phyloP scores from a whole-genome alignment of 2,329 filamentous ascomycete species.

The Blastomyces gilchristii region DNA sequence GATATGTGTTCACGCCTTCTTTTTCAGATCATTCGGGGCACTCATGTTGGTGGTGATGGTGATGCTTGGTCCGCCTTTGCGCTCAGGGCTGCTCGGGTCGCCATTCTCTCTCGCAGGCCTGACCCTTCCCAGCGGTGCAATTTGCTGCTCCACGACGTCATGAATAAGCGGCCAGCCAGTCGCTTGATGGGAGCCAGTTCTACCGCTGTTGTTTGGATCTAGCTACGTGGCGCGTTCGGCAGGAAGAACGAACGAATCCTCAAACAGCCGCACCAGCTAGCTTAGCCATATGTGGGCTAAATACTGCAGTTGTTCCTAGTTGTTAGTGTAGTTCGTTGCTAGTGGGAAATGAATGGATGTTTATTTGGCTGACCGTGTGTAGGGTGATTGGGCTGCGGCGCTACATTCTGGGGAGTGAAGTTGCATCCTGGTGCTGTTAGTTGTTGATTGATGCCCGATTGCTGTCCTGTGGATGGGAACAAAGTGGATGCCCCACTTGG shows the following conservation, averaged over 20 bases:
- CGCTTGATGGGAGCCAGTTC: not conserved
- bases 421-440: not conserved
- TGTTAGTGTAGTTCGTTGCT: not conserved
- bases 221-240: slow-evolving; percentile 1
- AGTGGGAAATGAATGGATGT: not conserved
- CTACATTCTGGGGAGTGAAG: not conserved
- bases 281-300: not conserved
- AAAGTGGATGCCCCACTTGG: not conserved
- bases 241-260: slow-evolving; percentile 1
- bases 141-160: slow-evolving; percentile 1
- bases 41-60: not conserved
- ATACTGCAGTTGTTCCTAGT: not conserved
- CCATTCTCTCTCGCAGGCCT: not conserved
- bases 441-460: slow-evolving; percentile 4
- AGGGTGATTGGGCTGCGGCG: not conserved
- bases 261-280: not conserved
- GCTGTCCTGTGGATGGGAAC: not conserved
- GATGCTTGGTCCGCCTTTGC: not conserved
- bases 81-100: not conserved
- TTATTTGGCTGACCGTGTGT: not conserved
- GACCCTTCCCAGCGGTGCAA: not conserved
- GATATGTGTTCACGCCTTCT: not conserved
- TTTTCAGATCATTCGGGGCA: not conserved
- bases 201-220: not conserved
- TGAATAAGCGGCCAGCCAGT: not conserved